Evolutionary conservation across 116 monocot genomes (phyloP), one percentile per base, ranked within the genome.

Genomic region (Papilionanthe hybrid): DNA sequence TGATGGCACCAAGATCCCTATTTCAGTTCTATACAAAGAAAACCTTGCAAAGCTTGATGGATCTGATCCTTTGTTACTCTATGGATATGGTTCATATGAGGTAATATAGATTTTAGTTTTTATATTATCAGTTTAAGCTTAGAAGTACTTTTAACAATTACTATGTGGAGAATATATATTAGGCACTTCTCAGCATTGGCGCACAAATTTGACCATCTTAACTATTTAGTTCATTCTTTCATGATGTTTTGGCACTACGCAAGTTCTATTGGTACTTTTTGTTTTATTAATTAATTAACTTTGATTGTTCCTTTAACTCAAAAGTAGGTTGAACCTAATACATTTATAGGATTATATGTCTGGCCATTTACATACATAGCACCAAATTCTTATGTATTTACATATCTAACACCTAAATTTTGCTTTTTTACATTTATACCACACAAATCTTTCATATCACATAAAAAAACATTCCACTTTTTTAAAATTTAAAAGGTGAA

Each of bases 81-180:
- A 94, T 88, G 98, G 94, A 12, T 98, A 98, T 85, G 98, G 98
- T 30, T 98, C 98, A 56, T 98, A 98, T 81, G 97, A 98, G 98
- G 93, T 95, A 89, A 72, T 30, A 69, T 55, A 28, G n/a, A 2
- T 7, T 60, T 71, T 66, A 53, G 48, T 43, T 69, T 69, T 30
- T 69, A 4, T 25, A 37, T 32, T 69, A 69, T 17, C 37, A 17
- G 69, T 32, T 69, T 32, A 7, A 69, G 25, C 28, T 69, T 32
- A 29, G 10, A 69, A 30, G 17, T 17, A 32, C 69, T 69, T 69
- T 32, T 30, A 69, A 30, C 37, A 69, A 37, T 32, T 69, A 69
- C 32, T 69, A 32, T 69, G 25, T 22, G 60, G 25, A 60, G 22
- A 60, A 60, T 60, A 60, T 60, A 23, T 22, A 5, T 56, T 23